Percentiles rank a stretch among this genome's conserved stretches.
Evolutionary conservation across 768 basidiomycete genomes (phyloP).

Genomic region (Lentinula raphanica): DNA sequence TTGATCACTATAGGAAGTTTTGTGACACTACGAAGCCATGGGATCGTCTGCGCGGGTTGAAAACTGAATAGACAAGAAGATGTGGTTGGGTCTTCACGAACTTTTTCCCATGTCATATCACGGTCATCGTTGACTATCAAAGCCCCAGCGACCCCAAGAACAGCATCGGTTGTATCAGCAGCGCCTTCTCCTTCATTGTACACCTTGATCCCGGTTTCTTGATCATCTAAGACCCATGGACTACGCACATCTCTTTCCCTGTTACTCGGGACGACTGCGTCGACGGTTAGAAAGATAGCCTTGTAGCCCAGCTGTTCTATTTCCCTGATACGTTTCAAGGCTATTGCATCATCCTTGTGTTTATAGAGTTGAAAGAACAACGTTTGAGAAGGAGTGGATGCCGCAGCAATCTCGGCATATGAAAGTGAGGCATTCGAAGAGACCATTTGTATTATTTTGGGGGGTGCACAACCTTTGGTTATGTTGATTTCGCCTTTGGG

Average conservation of each 20-base stretch:
- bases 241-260: slow-evolving; percentile 69
- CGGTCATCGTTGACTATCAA: slow-evolving; percentile 62
- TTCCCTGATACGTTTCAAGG: slow-evolving; percentile 65
- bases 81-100: background rate
- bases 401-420: slow-evolving; percentile 56
- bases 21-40: slow-evolving; percentile 69
- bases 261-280: slow-evolving; percentile 80
- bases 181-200: slow-evolving; percentile 17
- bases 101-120: slow-evolving; percentile 74
- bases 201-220: slow-evolving; percentile 35
- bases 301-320: slow-evolving; percentile 77
- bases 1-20: slow-evolving; percentile 71
- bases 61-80: too few species aligned
- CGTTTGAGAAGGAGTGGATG: slow-evolving; percentile 50
- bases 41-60: slow-evolving; percentile 60
- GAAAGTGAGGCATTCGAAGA: slow-evolving; percentile 76
- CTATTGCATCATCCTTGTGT: slow-evolving; percentile 59
- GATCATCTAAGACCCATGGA: slow-evolving; percentile 54
- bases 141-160: slow-evolving; percentile 64
- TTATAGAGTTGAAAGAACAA: slow-evolving; percentile 89
- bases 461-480: slow-evolving; percentile 60
- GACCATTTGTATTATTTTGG: slow-evolving; percentile 80
- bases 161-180: slow-evolving; percentile 26
- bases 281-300: slow-evolving; percentile 88
- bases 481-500: slow-evolving; percentile 75